phyloP scores from a whole-genome alignment of 331 rosid genomes.

The Cucumis variabilis region DNA sequence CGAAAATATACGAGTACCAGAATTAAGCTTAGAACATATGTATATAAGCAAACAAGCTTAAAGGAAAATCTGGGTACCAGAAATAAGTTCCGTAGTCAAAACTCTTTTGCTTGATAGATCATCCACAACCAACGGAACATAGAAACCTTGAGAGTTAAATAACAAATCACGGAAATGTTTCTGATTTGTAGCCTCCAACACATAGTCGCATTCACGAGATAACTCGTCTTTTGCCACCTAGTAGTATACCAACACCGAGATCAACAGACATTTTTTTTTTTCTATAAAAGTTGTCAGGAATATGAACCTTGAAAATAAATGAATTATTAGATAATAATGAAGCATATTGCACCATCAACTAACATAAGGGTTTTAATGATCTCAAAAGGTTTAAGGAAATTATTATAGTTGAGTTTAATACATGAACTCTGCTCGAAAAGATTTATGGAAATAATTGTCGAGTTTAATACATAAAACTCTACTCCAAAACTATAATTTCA shows the following conservation, averaged over 20 bases:
- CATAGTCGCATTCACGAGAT: conserved; percentile 89
- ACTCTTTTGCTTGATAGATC: conserved; percentile 79
- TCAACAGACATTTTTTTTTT: neutral
- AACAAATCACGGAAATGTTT: conserved; percentile 75
- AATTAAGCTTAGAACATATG: no score
- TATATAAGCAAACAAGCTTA: neutral
- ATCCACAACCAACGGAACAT: conserved; percentile 87
- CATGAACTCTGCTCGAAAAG: neutral
- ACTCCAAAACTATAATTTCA: neutral
- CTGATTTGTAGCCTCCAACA: conserved; percentile 86
- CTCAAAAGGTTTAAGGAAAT: neutral
- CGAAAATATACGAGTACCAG: no score
- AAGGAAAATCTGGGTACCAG: conserved; percentile 53
- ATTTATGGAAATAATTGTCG: neutral
- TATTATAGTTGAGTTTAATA: neutral
- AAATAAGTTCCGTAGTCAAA: conserved; percentile 81
- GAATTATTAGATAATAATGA: neutral
- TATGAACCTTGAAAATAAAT: neutral
- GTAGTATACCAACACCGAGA: conserved; percentile 30
- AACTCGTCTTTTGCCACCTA: conserved; percentile 97
- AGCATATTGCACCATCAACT: conserved; percentile 16
- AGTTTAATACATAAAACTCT: neutral
- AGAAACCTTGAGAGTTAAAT: conserved; percentile 61
- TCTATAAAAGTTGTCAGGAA: neutral
- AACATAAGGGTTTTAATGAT: neutral